Base-by-base conservation (phyloP, 140 eudicot genomes). In the Erigeron philadelphicus region DNA sequence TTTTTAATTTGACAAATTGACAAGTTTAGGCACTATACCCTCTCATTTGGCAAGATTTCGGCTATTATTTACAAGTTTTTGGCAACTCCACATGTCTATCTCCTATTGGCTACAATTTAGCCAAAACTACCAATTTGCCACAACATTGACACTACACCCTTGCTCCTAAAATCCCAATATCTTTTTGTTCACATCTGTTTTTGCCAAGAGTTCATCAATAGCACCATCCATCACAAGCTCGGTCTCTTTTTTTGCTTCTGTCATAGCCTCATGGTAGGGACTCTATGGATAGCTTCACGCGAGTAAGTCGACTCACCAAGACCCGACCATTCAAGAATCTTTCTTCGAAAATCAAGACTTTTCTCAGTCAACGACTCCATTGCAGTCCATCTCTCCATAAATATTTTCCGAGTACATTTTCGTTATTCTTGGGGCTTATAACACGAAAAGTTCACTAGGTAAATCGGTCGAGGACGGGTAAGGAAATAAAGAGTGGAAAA, bases 171-270 rank as follows among this genome's bases (percentile, higher is more conserved):
- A 89, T 84, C 79, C 96, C 96, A 31, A 89, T 84, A 25, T 89
- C 96, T 74, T 84, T 89, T 4, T 95, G 96, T 89, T 84, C 48
- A 89, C 67, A 9, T 69, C 49, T 0, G 95, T 89, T 75, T 89
- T 89, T 3, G 77, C 84, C 43, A 89, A 78, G 4, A 89, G 86
- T 71, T 86, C 95, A 35, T 89, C 95, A 23, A 89, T 83, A 13
- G 96, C 96, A 68, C 96, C 96, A 61, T 80, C 82, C 96, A 89
- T 89, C 10, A 89, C 95, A 2, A 78, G 57, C n/a, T 89, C 95
- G 0, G 96, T 95, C 41, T 89, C 96, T 72, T 86, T 89, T 71
- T 90, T 84, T 6, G 96, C 96, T 75, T 89, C 96, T 9, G 81
- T 87, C 95, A 89, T 86, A 43, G n/a, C n/a, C n/a, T n/a, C 87